phyloP scores from a whole-genome alignment of 2,329 filamentous ascomycete genomes.

The Lasiodiplodia theobromae region DNA sequence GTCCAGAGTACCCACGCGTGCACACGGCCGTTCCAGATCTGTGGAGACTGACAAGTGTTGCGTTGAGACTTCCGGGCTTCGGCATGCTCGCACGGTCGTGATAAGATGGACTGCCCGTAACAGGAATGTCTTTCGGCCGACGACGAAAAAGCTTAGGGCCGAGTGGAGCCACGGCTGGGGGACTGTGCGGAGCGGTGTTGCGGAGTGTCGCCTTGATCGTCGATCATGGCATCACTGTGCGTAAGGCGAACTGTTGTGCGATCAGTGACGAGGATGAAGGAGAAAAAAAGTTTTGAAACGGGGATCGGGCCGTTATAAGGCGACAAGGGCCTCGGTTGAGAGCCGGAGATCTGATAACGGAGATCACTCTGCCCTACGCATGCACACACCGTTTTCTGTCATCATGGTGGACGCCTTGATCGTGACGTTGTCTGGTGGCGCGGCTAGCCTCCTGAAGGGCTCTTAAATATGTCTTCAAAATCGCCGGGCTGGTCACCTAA shows the following conservation, averaged over 20 bases:
- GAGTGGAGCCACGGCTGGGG: neutral
- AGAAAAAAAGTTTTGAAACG: neutral
- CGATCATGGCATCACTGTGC: constrained; percentile 19
- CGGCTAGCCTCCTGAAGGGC: neutral
- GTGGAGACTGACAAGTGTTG: constrained; percentile 1
- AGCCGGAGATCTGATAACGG: constrained; percentile 22
- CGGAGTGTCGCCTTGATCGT: neutral
- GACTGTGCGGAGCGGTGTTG: constrained; percentile 6
- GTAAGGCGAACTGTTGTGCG: neutral
- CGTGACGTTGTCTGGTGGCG: neutral
- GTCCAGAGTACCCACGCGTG: neutral
- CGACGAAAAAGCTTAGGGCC: neutral
- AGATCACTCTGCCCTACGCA: constrained; percentile 4
- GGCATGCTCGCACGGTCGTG: neutral
- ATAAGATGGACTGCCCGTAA: constrained; percentile 9
- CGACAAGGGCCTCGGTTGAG: neutral
- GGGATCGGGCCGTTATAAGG: neutral
- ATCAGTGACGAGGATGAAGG: neutral
- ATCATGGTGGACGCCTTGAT: neutral
- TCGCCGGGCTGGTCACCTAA: neutral
- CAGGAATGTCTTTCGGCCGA: neutral
- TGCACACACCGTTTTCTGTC: neutral
- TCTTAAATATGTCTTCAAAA: constrained; percentile 12
- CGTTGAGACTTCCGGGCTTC: neutral
- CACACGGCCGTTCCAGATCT: neutral